Percentiles rank a stretch among this genome's conserved stretches.
These are phyloP conservation scores for Phlebopus sp. DNA, from an alignment of 1,284 basidiomycete genomes.

Conservation along the genomic window DNA sequence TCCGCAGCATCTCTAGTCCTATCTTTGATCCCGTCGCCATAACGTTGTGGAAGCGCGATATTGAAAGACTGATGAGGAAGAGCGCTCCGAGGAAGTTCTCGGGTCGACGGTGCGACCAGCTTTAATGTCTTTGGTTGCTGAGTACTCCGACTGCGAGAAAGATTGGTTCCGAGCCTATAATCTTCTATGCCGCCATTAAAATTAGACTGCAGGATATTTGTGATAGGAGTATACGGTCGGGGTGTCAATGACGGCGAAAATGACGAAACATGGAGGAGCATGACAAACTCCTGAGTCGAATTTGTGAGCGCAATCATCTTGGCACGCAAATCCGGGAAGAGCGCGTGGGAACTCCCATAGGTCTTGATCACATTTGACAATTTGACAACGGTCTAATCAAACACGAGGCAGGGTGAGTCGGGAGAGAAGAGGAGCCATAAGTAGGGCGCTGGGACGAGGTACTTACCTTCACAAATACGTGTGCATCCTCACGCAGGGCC, in stretches of 20 bases:
- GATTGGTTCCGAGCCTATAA: constrained; percentile 41
- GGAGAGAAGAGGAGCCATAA: not conserved
- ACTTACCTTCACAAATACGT: constrained; percentile 68
- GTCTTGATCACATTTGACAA: constrained; percentile 65
- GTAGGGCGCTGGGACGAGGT: not conserved
- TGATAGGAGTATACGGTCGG: constrained; percentile 60
- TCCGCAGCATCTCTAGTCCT: constrained; percentile 18
- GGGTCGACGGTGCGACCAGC: constrained; percentile 31
- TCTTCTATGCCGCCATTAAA: constrained; percentile 38
- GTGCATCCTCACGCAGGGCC: constrained; percentile 65
- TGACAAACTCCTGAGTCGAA: constrained; percentile 75
- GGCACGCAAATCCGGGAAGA: constrained; percentile 57
- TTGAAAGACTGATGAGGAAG: constrained; percentile 53
- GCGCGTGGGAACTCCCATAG: constrained; percentile 49
- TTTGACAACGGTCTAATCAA: constrained; percentile 59
- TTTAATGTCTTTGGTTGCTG: constrained; percentile 45
- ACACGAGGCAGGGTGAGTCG: not conserved
- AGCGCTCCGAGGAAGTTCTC: constrained; percentile 54
- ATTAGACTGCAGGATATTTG: constrained; percentile 17
- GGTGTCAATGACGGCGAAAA: constrained; percentile 57
- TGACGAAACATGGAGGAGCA: constrained; percentile 77
- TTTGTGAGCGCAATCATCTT: constrained; percentile 73
- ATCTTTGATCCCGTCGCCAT: constrained; percentile 12
- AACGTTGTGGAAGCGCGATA: constrained; percentile 29
- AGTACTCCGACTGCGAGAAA: constrained; percentile 62